A percentile compares a stretch with the other conserved stretches of the same genome.
phyloP scores from a whole-genome alignment of 345 rosid genomes.

The Salix brachista region DNA sequence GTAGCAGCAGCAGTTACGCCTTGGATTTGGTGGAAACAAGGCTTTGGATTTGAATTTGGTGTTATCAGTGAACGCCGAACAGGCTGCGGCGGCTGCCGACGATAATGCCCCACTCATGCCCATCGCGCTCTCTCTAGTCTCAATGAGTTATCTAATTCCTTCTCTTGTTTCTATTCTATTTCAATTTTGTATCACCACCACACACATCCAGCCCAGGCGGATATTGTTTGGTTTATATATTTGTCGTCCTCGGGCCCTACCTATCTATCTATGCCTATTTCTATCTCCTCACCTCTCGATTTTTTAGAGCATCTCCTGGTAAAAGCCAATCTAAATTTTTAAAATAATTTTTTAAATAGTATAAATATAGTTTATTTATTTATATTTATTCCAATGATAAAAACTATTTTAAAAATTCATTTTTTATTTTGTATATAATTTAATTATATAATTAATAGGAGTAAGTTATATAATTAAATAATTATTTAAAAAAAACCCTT shows the following conservation, averaged over 20 bases:
- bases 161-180: not conserved
- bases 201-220: not conserved
- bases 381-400: no score
- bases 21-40: not conserved
- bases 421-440: no score
- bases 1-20: not conserved
- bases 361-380: no score
- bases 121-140: not conserved
- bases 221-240: not conserved
- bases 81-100: not conserved
- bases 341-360: no score
- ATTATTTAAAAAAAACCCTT: no score
- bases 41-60: not conserved
- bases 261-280: no score
- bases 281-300: no score
- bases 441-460: no score
- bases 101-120: conserved; percentile 2
- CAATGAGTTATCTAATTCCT: not conserved
- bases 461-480: no score
- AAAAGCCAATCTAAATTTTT: no score
- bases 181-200: not conserved
- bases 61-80: not conserved
- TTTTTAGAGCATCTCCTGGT: no score
- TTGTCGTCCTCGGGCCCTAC: not conserved
- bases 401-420: no score